Evolutionary conservation across 108 stramenopile species (phyloP).

Genomic region (Skeletonema marinoi): DNA sequence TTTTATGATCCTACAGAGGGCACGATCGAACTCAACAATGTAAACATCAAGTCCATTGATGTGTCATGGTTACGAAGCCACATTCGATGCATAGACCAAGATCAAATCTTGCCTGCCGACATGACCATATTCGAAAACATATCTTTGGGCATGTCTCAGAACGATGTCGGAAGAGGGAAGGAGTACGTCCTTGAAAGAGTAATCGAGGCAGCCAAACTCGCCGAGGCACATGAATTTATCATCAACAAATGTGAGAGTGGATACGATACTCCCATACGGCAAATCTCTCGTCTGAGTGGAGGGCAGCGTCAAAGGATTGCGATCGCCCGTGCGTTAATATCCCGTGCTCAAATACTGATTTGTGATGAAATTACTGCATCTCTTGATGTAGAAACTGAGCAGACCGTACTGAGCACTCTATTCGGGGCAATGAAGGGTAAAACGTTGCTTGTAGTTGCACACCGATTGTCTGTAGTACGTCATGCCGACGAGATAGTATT

Average conservation of each 20-base stretch:
- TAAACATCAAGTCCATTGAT: constrained; percentile 69
- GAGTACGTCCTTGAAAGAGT: constrained; percentile 57
- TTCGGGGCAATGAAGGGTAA: constrained; percentile 16
- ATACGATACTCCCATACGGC: constrained; percentile 77
- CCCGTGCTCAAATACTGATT: constrained; percentile 10
- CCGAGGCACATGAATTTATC: constrained; percentile 87
- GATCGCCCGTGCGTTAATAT: constrained; percentile 82
- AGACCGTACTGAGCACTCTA: constrained; percentile 12
- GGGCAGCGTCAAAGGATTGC: constrained; percentile 93
- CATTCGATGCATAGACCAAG: constrained; percentile 85
- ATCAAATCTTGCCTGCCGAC: constrained; percentile 84
- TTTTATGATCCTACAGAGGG: constrained; percentile 82
- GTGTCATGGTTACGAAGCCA: constrained; percentile 62
- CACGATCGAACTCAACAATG: constrained; percentile 67
- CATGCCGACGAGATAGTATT: constrained; percentile 92
- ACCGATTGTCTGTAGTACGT: constrained; percentile 87
- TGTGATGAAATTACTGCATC: constrained; percentile 24
- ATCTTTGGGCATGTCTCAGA: constrained; percentile 56
- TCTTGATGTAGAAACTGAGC: constrained; percentile 25
- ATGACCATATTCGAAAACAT: constrained; percentile 85
- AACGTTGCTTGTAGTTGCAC: constrained; percentile 81
- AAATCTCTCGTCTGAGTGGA: constrained; percentile 52
- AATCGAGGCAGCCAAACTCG: constrained; percentile 58
- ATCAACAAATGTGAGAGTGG: constrained; percentile 49
- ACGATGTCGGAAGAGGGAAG: constrained; percentile 41